Base-by-base conservation (phyloP, 169 alveolate species). In the Besnoitia besnoiti region DNA sequence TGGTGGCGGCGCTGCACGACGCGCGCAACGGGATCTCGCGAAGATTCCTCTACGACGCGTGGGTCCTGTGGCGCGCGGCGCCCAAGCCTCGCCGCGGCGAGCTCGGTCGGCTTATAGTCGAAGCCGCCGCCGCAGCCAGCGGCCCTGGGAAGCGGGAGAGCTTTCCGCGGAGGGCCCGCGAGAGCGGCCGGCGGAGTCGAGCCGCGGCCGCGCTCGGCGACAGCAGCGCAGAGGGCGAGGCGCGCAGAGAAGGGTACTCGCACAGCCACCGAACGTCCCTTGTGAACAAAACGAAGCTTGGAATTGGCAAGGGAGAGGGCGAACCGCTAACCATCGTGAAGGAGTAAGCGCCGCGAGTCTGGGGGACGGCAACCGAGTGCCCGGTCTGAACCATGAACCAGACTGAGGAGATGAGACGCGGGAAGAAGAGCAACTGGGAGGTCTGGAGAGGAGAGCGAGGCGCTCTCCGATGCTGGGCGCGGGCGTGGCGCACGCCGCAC, bases 81-180 rank as follows among this genome's bases (percentile, higher is more conserved):
- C 47, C 46, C 44, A 1, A 39, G 82, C 82, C 82, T 0, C 46
- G n/a, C 2, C 16, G 27, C 47, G 82, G 82, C 16, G 44, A 30
- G 44, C 82, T 73, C 47, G 82, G 82, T 30, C 39, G 82, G 44
- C 82, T 73, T 1, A n/a, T n/a, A n/a, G n/a, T n/a, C n/a, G n/a
- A n/a, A n/a, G n/a, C n/a, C n/a, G n/a, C n/a, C n/a, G n/a, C n/a
- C n/a, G n/a, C n/a, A n/a, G n/a, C n/a, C n/a, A n/a, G n/a, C n/a
- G n/a, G n/a, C n/a, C n/a, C n/a, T n/a, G n/a, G n/a, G n/a, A n/a
- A n/a, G n/a, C n/a, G n/a, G n/a, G n/a, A n/a, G n/a, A n/a, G n/a
- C n/a, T n/a, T n/a, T n/a, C n/a, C n/a, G n/a, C n/a, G n/a, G n/a
- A n/a, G n/a, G n/a, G n/a, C n/a, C n/a, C n/a, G n/a, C n/a, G n/a